A percentile compares a stretch with the other conserved stretches of the same genome.
Conservation (phyloP, 1,284 basidiomycete genomes). For the Athelia psychrophila region DNA sequence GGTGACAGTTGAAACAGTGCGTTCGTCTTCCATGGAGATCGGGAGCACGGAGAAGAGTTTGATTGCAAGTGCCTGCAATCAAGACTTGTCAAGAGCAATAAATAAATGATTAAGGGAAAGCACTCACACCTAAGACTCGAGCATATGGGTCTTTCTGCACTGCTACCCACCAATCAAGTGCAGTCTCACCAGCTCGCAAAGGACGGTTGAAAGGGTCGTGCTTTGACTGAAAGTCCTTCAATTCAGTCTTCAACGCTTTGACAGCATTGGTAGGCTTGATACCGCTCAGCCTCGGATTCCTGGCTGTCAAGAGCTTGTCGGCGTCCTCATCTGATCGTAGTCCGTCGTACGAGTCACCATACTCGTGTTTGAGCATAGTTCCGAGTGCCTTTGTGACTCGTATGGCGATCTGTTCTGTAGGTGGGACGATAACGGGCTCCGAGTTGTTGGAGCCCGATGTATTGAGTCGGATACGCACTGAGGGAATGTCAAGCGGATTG, state of each 20-base stretch:
- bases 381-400: background rate
- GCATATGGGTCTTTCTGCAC: slow-evolving; percentile 8
- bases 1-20: slow-evolving; percentile 22
- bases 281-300: background rate
- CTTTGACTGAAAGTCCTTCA: background rate
- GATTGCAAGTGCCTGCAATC: slow-evolving; percentile 18
- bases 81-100: background rate
- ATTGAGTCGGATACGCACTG: background rate
- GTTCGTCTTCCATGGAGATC: slow-evolving; percentile 26
- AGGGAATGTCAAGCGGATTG: background rate
- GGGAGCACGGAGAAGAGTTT: slow-evolving; percentile 22
- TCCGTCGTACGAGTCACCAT: background rate
- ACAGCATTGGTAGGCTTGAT: background rate
- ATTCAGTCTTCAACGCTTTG: background rate
- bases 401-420: background rate
- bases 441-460: background rate
- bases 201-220: background rate
- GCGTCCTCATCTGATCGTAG: too few relatives aligned
- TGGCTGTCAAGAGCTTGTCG: too few relatives aligned
- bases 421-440: background rate
- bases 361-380: background rate
- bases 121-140: slow-evolving; percentile 19
- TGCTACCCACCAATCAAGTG: background rate
- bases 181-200: background rate
- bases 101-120: background rate